A percentile compares a stretch with the other conserved stretches of the same genome.
phyloP scores from a whole-genome alignment of 306 rosid species.

The Coriaria nepalensis region DNA sequence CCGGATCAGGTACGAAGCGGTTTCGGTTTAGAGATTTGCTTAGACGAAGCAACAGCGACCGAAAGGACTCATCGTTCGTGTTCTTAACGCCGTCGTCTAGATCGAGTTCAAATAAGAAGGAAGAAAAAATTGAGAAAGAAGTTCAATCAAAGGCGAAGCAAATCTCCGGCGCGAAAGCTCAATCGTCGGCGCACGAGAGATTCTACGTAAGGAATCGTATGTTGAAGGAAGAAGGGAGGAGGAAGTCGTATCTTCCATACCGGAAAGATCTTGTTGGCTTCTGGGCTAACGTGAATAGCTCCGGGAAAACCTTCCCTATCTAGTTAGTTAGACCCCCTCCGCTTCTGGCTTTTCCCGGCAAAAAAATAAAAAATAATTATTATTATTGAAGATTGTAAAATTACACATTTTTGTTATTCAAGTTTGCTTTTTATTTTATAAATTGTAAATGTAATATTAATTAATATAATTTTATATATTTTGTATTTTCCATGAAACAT shows the following conservation, averaged over 20 bases:
- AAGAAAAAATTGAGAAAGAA: slow-evolving; percentile 9
- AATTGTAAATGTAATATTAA: too few relatives aligned
- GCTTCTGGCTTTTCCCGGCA: slow-evolving; percentile 1
- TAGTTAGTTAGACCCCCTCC: too few relatives aligned
- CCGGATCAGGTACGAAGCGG: slow-evolving; percentile 45
- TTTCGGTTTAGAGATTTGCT: slow-evolving; percentile 59
- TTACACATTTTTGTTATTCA: too few relatives aligned
- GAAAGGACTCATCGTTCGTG: slow-evolving; percentile 34
- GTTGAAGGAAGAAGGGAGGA: slow-evolving; percentile 27
- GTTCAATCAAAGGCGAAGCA: slow-evolving; percentile 1
- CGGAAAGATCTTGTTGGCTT: slow-evolving; percentile 56
- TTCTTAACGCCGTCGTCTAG: slow-evolving; percentile 35
- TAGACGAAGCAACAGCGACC: slow-evolving; percentile 63
- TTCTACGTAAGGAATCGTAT: slow-evolving; percentile 39
- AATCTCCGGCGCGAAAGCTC: slow-evolving; percentile 4
- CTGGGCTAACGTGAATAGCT: slow-evolving; percentile 27
- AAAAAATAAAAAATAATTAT: too few relatives aligned
- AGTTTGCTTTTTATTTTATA: too few relatives aligned
- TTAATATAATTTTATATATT: too few relatives aligned
- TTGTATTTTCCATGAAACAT: too few relatives aligned
- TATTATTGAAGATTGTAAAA: too few relatives aligned
- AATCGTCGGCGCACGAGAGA: slow-evolving; percentile 49
- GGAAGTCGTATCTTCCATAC: slow-evolving; percentile 64
- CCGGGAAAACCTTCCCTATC: slow-evolving; percentile 40
- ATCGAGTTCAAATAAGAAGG: slow-evolving; percentile 19